Percentiles rank a stretch among this genome's conserved stretches.
Evolutionary conservation across 2,329 filamentous ascomycete species (phyloP).

Genomic region (Cercospora zeina): DNA sequence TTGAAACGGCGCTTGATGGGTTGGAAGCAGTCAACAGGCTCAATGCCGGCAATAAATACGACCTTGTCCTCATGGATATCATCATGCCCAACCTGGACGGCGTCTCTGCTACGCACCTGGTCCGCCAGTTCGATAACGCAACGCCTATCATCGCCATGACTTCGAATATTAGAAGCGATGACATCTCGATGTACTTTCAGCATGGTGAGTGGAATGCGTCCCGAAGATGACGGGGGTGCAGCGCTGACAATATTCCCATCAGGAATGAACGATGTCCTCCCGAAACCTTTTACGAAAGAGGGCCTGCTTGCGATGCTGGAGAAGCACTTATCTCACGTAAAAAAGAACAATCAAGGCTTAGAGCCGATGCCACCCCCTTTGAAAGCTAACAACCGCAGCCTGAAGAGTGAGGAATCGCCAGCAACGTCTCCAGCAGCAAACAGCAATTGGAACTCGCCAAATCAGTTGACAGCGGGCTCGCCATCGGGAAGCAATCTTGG

Average conservation of each 20-base stretch:
- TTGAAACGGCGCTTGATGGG: constrained; percentile 74
- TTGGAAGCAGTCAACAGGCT: constrained; percentile 89
- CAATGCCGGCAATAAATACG: constrained; percentile 63
- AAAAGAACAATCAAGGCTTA: constrained; percentile 54
- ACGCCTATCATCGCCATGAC: constrained; percentile 98
- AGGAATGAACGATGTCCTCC: constrained; percentile 98
- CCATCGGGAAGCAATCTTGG: constrained; percentile 52
- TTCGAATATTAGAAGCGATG: constrained; percentile 93
- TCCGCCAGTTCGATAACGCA: constrained; percentile 77
- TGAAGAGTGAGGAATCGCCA: constrained; percentile 65
- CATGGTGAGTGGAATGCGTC: constrained; percentile 66
- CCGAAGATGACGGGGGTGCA: neutral
- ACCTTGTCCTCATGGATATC: constrained; percentile 62
- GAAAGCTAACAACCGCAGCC: constrained; percentile 55
- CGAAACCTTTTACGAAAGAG: constrained; percentile 90
- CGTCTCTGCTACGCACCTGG: constrained; percentile 89
- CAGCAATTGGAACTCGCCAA: constrained; percentile 65
- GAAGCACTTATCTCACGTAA: constrained; percentile 81
- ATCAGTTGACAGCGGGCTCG: constrained; percentile 59
- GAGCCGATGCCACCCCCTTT: constrained; percentile 56
- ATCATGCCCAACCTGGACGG: constrained; percentile 97
- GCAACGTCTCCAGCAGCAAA: constrained; percentile 61
- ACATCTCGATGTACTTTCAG: constrained; percentile 95
- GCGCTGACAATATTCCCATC: constrained; percentile 9
- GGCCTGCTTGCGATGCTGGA: constrained; percentile 79